phyloP scores from a whole-genome alignment of 129 eudicot species.

The Tagetes erecta region DNA sequence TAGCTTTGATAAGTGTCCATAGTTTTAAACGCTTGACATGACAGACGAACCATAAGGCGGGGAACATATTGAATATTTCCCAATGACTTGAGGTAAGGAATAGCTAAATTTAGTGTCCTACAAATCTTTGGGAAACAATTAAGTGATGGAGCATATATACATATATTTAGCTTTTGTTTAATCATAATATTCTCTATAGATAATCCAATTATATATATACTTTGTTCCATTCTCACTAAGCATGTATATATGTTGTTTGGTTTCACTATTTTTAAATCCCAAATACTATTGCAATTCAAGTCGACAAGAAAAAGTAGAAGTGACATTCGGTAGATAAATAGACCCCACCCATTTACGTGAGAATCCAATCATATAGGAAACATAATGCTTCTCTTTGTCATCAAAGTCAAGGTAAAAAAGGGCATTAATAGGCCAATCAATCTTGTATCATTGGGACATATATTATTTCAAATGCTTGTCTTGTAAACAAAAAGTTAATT shows the following conservation, averaged over 20 bases:
- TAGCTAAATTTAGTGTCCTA: slow-evolving; percentile 40
- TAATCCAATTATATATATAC: slow-evolving; percentile 28
- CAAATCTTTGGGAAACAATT: slow-evolving; percentile 36
- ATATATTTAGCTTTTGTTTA: slow-evolving; percentile 34
- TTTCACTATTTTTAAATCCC: slow-evolving; percentile 35
- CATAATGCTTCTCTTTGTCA: slow-evolving; percentile 38
- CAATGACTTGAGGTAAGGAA: slow-evolving; percentile 36
- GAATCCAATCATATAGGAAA: slow-evolving; percentile 38
- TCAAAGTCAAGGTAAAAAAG: slow-evolving; percentile 31
- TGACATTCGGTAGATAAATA: slow-evolving; percentile 31
- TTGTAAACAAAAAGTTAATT: not conserved
- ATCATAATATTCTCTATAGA: slow-evolving; percentile 33
- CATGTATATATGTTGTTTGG: slow-evolving; percentile 22
- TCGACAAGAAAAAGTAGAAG: slow-evolving; percentile 31
- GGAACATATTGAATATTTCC: slow-evolving; percentile 40
- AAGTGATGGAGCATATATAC: slow-evolving; percentile 28
- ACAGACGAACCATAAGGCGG: slow-evolving; percentile 20
- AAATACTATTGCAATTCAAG: slow-evolving; percentile 28
- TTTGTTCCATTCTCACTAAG: slow-evolving; percentile 47
- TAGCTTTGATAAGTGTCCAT: slow-evolving; percentile 15
- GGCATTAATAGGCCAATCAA: slow-evolving; percentile 20
- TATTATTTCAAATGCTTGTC: slow-evolving; percentile 18
- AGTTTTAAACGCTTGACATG: slow-evolving; percentile 27
- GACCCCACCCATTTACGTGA: slow-evolving; percentile 33
- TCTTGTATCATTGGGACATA: slow-evolving; percentile 17